A percentile compares a stretch with the other conserved stretches of the same genome.
phyloP scores from a whole-genome alignment of 805 yeast genomes.

The Grigorovia yakushimaensis region DNA sequence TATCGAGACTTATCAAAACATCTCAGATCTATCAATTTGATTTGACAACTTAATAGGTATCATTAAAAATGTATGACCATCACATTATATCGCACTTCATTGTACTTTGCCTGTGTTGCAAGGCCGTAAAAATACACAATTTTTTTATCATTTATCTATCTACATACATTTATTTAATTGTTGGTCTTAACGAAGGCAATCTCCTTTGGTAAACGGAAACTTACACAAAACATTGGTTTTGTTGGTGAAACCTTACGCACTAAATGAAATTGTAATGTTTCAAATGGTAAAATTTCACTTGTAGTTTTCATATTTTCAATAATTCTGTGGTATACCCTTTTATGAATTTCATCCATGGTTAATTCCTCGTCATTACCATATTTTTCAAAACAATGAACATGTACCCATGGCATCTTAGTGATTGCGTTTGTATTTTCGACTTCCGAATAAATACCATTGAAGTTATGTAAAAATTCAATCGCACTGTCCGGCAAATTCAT shows the following conservation, averaged over 20 bases:
- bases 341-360: constrained; percentile 51
- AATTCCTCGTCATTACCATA: constrained; percentile 72
- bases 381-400: constrained; percentile 90
- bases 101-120: too few relatives aligned
- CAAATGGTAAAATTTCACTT: constrained; percentile 38
- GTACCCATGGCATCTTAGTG: constrained; percentile 58
- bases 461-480: constrained; percentile 67
- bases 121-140: too few relatives aligned
- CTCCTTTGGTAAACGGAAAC: constrained; percentile 53
- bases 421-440: constrained; percentile 23
- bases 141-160: too few relatives aligned
- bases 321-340: constrained; percentile 52
- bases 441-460: constrained; percentile 56
- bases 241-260: constrained; percentile 96
- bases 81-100: too few relatives aligned
- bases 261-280: constrained; percentile 54
- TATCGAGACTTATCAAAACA: too few relatives aligned
- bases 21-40: too few relatives aligned
- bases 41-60: too few relatives aligned
- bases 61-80: too few relatives aligned
- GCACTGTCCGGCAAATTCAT: constrained; percentile 97
- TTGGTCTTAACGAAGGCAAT: constrained; percentile 6
- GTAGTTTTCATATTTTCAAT: constrained; percentile 36
- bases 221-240: constrained; percentile 88
- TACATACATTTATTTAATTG: neutral